Conservation (phyloP, 148 eudicot species). For the Linanthus parryae region DNA sequence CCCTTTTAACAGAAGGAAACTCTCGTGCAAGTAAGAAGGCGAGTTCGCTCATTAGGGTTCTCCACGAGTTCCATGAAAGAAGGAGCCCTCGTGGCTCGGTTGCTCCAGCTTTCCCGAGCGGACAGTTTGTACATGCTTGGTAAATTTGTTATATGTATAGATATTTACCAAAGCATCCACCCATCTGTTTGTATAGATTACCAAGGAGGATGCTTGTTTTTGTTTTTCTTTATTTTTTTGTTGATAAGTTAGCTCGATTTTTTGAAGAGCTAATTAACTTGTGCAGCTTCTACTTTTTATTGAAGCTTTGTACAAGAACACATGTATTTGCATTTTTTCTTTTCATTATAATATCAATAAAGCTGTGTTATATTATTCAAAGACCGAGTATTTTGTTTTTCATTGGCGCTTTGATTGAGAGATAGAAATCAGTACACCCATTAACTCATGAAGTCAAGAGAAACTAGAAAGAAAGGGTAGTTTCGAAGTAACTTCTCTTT, state of each 20-base stretch:
- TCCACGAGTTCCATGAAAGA: slow-evolving; percentile 62
- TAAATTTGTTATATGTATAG: slow-evolving; percentile 6
- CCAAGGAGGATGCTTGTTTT: neutral
- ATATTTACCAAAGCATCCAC: neutral
- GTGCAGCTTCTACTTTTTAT: slow-evolving; percentile 25
- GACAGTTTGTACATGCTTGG: slow-evolving; percentile 63
- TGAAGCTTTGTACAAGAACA: slow-evolving; percentile 21
- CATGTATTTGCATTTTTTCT: neutral
- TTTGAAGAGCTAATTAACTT: slow-evolving; percentile 22
- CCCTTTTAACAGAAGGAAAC: slow-evolving; percentile 48
- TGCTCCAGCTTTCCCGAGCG: slow-evolving; percentile 36
- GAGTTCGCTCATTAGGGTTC: slow-evolving; percentile 47
- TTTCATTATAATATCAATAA: slow-evolving; percentile 6
- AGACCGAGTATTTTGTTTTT: no score
- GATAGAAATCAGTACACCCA: no score
- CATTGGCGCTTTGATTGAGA: no score
- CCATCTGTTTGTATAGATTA: neutral
- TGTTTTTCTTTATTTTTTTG: neutral
- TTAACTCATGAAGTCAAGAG: no score
- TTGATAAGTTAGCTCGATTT: slow-evolving; percentile 20
- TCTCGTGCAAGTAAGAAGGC: slow-evolving; percentile 64
- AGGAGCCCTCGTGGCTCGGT: slow-evolving; percentile 27
- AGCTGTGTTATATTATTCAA: slow-evolving; percentile 1
- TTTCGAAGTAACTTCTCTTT: no score
- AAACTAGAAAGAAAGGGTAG: no score